These are phyloP conservation scores for Camellia granthamiana DNA, from an alignment of 148 eudicot genomes.

Conservation along the genomic window DNA sequence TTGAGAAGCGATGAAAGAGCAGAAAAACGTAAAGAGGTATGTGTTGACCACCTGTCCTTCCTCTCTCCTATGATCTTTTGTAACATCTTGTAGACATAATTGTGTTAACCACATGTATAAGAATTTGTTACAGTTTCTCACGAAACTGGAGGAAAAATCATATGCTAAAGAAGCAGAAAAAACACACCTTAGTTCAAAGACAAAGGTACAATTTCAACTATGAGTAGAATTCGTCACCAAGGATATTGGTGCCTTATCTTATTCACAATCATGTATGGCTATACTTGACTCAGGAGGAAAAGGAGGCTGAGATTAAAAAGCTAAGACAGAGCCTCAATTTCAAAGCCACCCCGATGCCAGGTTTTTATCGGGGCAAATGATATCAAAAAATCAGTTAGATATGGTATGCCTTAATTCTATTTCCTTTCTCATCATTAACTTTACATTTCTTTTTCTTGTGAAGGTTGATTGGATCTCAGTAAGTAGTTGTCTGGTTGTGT, in stretches of 20 bases:
- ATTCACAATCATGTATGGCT: not conserved
- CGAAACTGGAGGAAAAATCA: conserved; percentile 46
- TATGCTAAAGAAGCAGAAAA: conserved; percentile 39
- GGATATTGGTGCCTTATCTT: not conserved
- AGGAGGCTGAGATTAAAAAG: conserved; percentile 37
- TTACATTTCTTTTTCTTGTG: not conserved
- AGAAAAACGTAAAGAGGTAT: conserved; percentile 58
- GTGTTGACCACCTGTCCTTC: not conserved
- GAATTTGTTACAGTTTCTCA: conserved; percentile 34
- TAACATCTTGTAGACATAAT: not conserved
- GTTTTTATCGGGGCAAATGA: conserved; percentile 34
- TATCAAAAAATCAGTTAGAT: conserved; percentile 27
- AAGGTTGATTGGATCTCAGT: not conserved
- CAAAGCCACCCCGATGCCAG: conserved; percentile 47
- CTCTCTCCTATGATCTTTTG: not conserved
- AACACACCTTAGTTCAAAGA: conserved; percentile 34
- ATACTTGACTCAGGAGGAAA: conserved; percentile 39
- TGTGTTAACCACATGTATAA: not conserved
- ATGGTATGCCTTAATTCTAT: conserved; percentile 27
- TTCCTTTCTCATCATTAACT: not conserved
- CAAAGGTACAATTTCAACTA: conserved; percentile 35
- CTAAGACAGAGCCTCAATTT: conserved; percentile 30
- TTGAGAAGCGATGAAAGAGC: conserved; percentile 37
- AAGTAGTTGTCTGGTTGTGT: too few relatives aligned
- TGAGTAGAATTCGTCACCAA: not conserved